Base-by-base conservation (phyloP, 129 eudicot genomes). In the Glebionis coronaria region DNA sequence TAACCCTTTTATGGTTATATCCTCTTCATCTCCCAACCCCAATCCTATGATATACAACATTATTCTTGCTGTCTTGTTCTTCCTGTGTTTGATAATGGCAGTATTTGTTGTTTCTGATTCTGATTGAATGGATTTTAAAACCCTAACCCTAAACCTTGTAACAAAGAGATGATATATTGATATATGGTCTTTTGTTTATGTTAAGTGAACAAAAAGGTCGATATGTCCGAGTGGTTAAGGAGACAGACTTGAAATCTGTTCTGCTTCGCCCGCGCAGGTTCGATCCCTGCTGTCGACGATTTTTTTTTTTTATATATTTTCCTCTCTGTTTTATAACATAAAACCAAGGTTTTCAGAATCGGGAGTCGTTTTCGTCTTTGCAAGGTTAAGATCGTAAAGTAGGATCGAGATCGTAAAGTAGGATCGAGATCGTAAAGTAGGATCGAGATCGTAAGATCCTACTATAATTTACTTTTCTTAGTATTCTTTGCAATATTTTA, bases 211-310 rank as follows among this genome's bases (percentile, higher is more conserved):
- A 15, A 15, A 13, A 18, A 52, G 3, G 98, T 92, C 96, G 89
- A 93, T 88, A 88, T 93, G 98, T 92, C 96, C 98, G 98, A 88
- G 98, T 92, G 98, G 96, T 92, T 92, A 92, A 92, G 96, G 96
- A 92, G 98, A 88, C 98, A 88, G 98, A 92, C 96, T 92, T 84
- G 98, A 88, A 92, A 92, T 92, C 98, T 92, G 96, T 92, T 92
- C 95, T 96, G 98, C 94, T 92, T 71, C 84, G 95, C 95, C 96
- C 92, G 96, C 95, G 98, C 95, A 93, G 96, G 98, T 93, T 93
- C 96, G 98, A 92, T 83, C 92, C 98, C 92, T 92, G 96, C 98
- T 92, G 95, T 92, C 89, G 96, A 92, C 96, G 98, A 0, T 0
- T 25, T 3, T 9, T 0, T 10, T n/a, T 3, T 51, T 51, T 3